phyloP scores from a whole-genome alignment of 345 rosid genomes.

The Populus nigra region DNA sequence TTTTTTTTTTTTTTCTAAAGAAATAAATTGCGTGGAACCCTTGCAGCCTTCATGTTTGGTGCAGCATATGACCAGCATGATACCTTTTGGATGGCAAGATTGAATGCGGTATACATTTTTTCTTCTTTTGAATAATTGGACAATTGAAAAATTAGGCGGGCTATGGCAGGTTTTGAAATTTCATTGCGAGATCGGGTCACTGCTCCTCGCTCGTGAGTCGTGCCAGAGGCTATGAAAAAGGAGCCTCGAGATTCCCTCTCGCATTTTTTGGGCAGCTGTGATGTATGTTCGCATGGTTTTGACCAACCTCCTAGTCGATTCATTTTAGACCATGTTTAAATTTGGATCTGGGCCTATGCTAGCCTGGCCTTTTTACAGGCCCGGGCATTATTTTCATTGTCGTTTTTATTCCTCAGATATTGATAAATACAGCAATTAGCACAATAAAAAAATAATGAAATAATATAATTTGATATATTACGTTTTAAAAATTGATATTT shows the following conservation, averaged over 20 bases:
- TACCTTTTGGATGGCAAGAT: constrained; percentile 16
- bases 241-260: background rate
- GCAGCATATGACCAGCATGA: constrained; percentile 1
- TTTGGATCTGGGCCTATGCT: too few relatives aligned
- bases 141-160: background rate
- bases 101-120: background rate
- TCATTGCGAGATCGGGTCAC: background rate
- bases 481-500: too few relatives aligned
- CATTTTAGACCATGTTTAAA: too few relatives aligned
- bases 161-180: background rate
- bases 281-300: background rate
- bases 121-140: background rate
- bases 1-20: too few relatives aligned
- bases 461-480: too few relatives aligned
- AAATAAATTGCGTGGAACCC: background rate
- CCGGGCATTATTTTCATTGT: too few relatives aligned
- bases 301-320: too few relatives aligned
- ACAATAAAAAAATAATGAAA: too few relatives aligned
- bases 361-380: too few relatives aligned
- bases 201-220: background rate
- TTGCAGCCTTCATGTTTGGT: background rate
- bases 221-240: background rate
- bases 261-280: background rate
- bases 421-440: too few relatives aligned
- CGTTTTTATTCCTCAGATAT: too few relatives aligned